phyloP scores from a whole-genome alignment of 768 basidiomycete genomes.

The Pulveroboletus sp. region DNA sequence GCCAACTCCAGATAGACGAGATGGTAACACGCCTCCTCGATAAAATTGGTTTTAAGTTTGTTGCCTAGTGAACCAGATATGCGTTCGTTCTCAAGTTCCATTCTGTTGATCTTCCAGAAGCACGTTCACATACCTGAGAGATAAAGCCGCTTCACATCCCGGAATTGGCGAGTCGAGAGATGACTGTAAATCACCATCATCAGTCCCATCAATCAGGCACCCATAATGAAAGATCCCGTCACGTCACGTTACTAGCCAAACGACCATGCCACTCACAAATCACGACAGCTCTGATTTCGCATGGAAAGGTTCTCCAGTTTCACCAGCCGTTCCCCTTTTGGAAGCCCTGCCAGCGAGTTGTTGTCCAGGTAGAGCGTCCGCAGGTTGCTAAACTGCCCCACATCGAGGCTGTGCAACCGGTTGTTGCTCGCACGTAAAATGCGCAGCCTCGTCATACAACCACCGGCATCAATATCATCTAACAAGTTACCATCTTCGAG shows the following conservation, averaged over 20 bases:
- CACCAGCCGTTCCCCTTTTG: constrained; percentile 50
- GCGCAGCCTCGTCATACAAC: constrained; percentile 64
- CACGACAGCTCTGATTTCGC: constrained; percentile 78
- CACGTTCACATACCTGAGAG: constrained; percentile 68
- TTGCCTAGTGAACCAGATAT: constrained; percentile 53
- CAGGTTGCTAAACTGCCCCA: constrained; percentile 59
- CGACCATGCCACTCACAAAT: constrained; percentile 54
- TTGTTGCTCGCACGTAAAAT: constrained; percentile 85
- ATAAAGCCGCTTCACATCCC: constrained; percentile 92
- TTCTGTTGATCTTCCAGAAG: constrained; percentile 13
- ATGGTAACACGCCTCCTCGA: constrained; percentile 78
- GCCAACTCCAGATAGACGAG: constrained; percentile 91
- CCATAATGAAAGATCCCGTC: constrained; percentile 36
- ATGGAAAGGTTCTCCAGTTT: constrained; percentile 88
- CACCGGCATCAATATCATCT: constrained; percentile 46
- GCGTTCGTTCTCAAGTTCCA: constrained; percentile 17
- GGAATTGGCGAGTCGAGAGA: constrained; percentile 59
- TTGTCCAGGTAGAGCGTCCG: constrained; percentile 92
- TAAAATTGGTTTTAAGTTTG: constrained; percentile 54
- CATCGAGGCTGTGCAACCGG: constrained; percentile 61
- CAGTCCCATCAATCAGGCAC: constrained; percentile 34
- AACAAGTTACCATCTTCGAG: constrained; percentile 70
- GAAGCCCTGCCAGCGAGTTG: constrained; percentile 54
- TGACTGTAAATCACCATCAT: constrained; percentile 36
- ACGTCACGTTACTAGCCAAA: constrained; percentile 24